These are phyloP conservation scores for Helianthus annuus DNA, from an alignment of 129 eudicot genomes.

Conservation along the genomic window HanXRQr2.0-SUNRISE NC_035446.2:155745719-155746218, in stretches of 20 bases:
- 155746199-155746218: slow-evolving; percentile 83
- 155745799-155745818: no score
- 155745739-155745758: no score
- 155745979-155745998: slow-evolving; percentile 94
- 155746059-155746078: neutral
- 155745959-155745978: slow-evolving; percentile 98
- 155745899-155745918: neutral
- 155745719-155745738: no score
- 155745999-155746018: slow-evolving; percentile 98
- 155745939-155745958: slow-evolving; percentile 86
- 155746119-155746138: slow-evolving; percentile 99
- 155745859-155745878: no score
- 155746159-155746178: slow-evolving; percentile 73
- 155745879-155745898: no score
- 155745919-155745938: slow-evolving; percentile 85
- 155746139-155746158: slow-evolving; percentile 77
- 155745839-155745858: no score
- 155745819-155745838: no score
- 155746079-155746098: slow-evolving; percentile 52
- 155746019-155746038: slow-evolving; percentile 14
- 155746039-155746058: neutral
- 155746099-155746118: slow-evolving; percentile 95
- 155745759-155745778: no score
- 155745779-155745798: no score
- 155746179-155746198: slow-evolving; percentile 95